Conservation (phyloP, 176 grass and related monocot genomes). For the Carex scoparia region DNA sequence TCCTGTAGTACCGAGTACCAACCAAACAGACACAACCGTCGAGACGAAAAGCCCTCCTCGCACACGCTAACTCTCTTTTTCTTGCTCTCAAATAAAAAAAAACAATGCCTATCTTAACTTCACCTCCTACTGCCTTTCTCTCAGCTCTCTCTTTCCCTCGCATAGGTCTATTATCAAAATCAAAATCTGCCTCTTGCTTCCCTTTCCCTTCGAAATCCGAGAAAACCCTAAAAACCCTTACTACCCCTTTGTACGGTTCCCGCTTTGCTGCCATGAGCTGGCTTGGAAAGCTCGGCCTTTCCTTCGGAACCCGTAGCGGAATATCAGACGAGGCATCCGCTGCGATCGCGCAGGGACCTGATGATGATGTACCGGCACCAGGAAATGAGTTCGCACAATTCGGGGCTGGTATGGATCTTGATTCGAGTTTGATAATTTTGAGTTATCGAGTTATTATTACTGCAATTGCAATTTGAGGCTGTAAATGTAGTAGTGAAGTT, state of each 20-base stretch:
- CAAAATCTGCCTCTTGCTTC: not conserved
- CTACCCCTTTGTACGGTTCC: not conserved
- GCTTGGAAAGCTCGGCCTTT: slow-evolving; percentile 94
- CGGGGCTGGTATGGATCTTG: slow-evolving; percentile 45
- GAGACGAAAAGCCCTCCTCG: not conserved
- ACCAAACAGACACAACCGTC: not conserved
- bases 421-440: not conserved
- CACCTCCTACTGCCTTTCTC: slow-evolving; percentile 25
- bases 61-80: slow-evolving; percentile 20
- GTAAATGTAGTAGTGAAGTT: not conserved
- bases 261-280: slow-evolving; percentile 67
- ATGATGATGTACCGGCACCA: slow-evolving; percentile 71
- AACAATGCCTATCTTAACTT: slow-evolving; percentile 63
- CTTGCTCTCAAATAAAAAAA: slow-evolving; percentile 6
- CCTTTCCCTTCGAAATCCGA: slow-evolving; percentile 5
- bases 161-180: not conserved
- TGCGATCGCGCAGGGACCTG: slow-evolving; percentile 78
- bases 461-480: not conserved
- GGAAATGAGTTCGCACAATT: slow-evolving; percentile 86
- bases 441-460: not conserved
- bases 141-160: slow-evolving; percentile 26
- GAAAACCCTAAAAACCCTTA: slow-evolving; percentile 16
- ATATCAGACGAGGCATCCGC: slow-evolving; percentile 53
- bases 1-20: not conserved
- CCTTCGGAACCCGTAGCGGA: slow-evolving; percentile 45